Evolutionary conservation across 768 basidiomycete genomes (phyloP), one percentile per base, ranked within the genome.

Genomic region (Butyriboletus loyo): DNA sequence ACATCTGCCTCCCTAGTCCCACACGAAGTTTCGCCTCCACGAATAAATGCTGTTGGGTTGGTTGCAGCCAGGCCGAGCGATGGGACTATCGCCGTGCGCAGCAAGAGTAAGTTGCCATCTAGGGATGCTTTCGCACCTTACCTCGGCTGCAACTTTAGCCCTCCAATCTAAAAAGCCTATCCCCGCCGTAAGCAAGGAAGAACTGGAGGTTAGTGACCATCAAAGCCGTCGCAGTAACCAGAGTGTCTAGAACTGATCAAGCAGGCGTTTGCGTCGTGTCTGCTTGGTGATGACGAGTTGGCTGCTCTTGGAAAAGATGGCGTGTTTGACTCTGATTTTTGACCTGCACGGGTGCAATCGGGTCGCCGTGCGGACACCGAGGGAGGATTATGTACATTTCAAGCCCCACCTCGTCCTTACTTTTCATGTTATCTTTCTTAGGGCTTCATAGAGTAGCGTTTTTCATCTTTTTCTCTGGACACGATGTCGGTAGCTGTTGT

Each of bases 281-380:
- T 77, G 2, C 57, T 77, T 8, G 65, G 63, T 39, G 66, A 72
- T 15, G 61, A 67, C 24, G 74, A 76, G 46, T 56, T 75, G 4
- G 64, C 52, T 2, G 1, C 66, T 19, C 47, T 77, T 28, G 70
- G 63, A 50, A 62, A 63, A 22, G 53, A 56, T 5, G 66, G 66
- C 21, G 40, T 49, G 11, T 71, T 69, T 52, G 58, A 71, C 37
- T 69, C 63, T 15, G 43, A 44, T 44, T 28, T 30, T 28, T 43
- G 27, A 43, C 9, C 19, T 9, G 11, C n/a, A 24, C 14, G 39
- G 41, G 41, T 19, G 17, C n/a, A 13, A 27, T 25, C 24, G 11
- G 39, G n/a, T 13, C 8, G 21, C 28, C 52, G 24, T 8, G 5
- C 22, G 37, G 46, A 39, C 8, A 22, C 34, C 22, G 21, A 27